Evolutionary conservation across 345 rosid species (phyloP), one percentile per base, ranked within the genome.

Genomic region (Gossypium australe): DNA sequence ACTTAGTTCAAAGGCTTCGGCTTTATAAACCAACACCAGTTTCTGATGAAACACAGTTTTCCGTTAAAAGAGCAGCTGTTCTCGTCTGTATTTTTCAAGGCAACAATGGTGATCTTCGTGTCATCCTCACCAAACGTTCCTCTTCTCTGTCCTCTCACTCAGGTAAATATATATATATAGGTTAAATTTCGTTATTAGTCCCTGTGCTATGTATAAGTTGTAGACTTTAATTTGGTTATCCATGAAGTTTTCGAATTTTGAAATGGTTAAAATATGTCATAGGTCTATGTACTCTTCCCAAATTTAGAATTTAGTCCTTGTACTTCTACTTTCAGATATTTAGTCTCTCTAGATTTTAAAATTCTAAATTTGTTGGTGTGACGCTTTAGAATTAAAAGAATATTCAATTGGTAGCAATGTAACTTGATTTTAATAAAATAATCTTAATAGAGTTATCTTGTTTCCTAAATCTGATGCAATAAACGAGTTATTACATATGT

Each of bases 81-180:
- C 82, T 89, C 51, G 76, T 87, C 58, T 87, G 90, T 77, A 74
- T 89, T n/a, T 87, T 85, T 68, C 77, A 81, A 84, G 93, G 89
- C 45, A 78, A 77, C 66, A 71, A 44, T 48, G 75, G 61, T 44
- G 85, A 82, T n/a, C 69, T 85, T 43, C 89, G 86, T 13, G 86
- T 89, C 44, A 71, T 87, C 65, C 85, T 87, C 79, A 84, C 90
- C 77, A 82, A 85, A 68, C 82, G 89, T 13, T 84, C 92, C 14
- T 76, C 86, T 24, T 79, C 47, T 12, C 81, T 88, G 45, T 55
- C 88, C 66, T 72, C 87, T 67, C 87, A 79, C 73, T 78, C 89
- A 13, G 87, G 89, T 83, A 11, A 11, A 2, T 58, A 10, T 57
- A 22, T 29, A 34, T 34, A 34, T 5, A 5, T 34, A 34, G 57